Percentiles rank a stretch among this genome's conserved stretches.
Evolutionary conservation across 2,329 filamentous ascomycete genomes (phyloP).

Genomic region (Fusarium bactridioides): DNA sequence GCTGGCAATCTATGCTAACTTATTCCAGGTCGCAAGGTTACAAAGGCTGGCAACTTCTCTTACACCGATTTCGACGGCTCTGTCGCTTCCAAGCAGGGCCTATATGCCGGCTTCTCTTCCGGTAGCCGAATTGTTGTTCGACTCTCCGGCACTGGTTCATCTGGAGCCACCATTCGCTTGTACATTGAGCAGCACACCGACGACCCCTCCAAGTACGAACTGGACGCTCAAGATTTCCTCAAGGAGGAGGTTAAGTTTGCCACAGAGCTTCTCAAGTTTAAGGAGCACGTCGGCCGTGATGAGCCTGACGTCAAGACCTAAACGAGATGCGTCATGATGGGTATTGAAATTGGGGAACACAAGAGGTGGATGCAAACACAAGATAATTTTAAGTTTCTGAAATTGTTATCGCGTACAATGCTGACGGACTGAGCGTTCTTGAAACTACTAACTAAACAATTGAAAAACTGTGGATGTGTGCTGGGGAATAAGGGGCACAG

Average conservation of each 20-base stretch:
- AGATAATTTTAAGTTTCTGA: conserved; percentile 36
- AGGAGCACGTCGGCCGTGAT: conserved; percentile 90
- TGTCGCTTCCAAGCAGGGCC: conserved; percentile 93
- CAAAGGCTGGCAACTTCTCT: conserved; percentile 93
- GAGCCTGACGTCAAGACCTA: conserved; percentile 98
- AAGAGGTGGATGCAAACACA: conserved; percentile 33
- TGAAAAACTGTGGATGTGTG: conserved; percentile 7
- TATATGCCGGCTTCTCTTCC: conserved; percentile 93
- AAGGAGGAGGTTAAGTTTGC: conserved; percentile 89
- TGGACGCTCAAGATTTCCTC: conserved; percentile 93
- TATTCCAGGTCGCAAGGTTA: conserved; percentile 73
- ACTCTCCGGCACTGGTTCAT: conserved; percentile 92
- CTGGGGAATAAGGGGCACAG: not conserved
- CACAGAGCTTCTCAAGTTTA: conserved; percentile 85
- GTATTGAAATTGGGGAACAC: not conserved
- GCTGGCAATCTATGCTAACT: conserved; percentile 30
- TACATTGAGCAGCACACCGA: conserved; percentile 96
- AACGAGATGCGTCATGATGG: not conserved
- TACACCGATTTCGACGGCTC: conserved; percentile 99
- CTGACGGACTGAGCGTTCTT: conserved; percentile 42
- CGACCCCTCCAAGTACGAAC: conserved; percentile 77
- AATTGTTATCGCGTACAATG: conserved; percentile 36
- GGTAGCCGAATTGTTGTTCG: conserved; percentile 95
- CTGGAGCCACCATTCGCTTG: conserved; percentile 93
- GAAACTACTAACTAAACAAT: conserved; percentile 30